These are phyloP conservation scores for Fusarium domesticum DNA, from an alignment of 2,329 filamentous ascomycete species.

Conservation along the genomic window DNA sequence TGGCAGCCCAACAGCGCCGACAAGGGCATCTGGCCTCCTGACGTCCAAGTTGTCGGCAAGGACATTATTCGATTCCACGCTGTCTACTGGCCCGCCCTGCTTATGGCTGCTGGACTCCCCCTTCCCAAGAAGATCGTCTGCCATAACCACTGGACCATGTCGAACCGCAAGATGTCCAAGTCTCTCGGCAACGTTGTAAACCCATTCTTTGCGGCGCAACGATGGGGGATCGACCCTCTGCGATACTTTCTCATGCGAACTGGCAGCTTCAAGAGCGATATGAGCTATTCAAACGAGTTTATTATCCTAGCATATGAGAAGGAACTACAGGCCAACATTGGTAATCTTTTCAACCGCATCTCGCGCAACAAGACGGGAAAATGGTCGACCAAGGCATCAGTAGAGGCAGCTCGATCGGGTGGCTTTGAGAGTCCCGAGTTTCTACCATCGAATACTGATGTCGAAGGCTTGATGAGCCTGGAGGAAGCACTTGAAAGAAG, in stretches of 20 bases:
- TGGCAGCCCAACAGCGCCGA: conserved; percentile 65
- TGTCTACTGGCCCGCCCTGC: conserved; percentile 95
- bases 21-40: conserved; percentile 76
- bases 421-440: conserved; percentile 15
- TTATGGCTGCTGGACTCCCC: conserved; percentile 81
- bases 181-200: conserved; percentile 93
- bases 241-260: conserved; percentile 85
- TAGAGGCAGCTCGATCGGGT: conserved; percentile 37
- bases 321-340: conserved; percentile 70
- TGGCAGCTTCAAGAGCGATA: conserved; percentile 72
- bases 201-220: conserved; percentile 84
- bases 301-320: conserved; percentile 79
- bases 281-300: conserved; percentile 77
- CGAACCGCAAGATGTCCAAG: conserved; percentile 92
- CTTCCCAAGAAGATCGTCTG: conserved; percentile 77
- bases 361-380: conserved; percentile 54
- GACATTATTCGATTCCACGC: conserved; percentile 96
- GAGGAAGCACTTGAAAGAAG: conserved; percentile 25
- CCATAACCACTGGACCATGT: conserved; percentile 95
- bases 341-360: conserved; percentile 74
- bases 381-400: conserved; percentile 64
- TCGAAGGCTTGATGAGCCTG: conserved; percentile 26
- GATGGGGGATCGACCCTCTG: conserved; percentile 84
- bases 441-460: neutral
- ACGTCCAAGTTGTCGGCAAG: conserved; percentile 92